A percentile compares a stretch with the other conserved stretches of the same genome.
phyloP scores from a whole-genome alignment of 2,329 filamentous ascomycete species.

The Metarhizium anisopliae region DNA sequence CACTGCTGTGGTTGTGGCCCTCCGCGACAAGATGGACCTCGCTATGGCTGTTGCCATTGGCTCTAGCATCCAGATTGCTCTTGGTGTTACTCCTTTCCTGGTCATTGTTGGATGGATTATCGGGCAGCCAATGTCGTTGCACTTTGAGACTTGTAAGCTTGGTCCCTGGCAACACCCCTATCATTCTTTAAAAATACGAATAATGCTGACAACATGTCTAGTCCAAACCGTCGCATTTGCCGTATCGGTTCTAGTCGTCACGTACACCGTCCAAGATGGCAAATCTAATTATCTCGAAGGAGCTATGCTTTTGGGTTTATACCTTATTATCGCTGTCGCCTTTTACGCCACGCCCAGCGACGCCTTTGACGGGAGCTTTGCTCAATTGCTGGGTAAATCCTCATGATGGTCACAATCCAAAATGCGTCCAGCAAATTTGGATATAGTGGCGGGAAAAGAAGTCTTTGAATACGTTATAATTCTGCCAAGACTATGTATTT shows the following conservation, averaged over 20 bases:
- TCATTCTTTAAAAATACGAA: neutral
- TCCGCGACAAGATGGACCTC: constrained; percentile 68
- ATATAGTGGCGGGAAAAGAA: neutral
- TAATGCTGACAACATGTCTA: constrained; percentile 12
- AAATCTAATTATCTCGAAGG: constrained; percentile 80
- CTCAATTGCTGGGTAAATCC: neutral
- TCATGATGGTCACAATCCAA: neutral
- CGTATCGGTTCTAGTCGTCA: constrained; percentile 65
- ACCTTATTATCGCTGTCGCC: constrained; percentile 51
- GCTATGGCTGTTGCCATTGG: constrained; percentile 74
- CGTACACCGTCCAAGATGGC: constrained; percentile 69
- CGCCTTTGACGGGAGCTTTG: constrained; percentile 27
- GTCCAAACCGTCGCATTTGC: constrained; percentile 72
- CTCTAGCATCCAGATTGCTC: constrained; percentile 72
- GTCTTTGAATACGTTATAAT: too few relatives aligned
- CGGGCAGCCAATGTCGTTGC: constrained; percentile 63
- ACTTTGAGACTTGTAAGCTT: constrained; percentile 56
- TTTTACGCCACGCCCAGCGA: constrained; percentile 47
- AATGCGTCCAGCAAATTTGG: neutral
- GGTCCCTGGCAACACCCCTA: neutral
- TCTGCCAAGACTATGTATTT: too few relatives aligned
- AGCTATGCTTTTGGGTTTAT: constrained; percentile 52
- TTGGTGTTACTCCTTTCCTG: constrained; percentile 71
- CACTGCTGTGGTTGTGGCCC: constrained; percentile 69
- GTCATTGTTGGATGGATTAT: constrained; percentile 76